Conservation (phyloP, 164 flowering plant genomes). For the Nelumbo lutea region DNA sequence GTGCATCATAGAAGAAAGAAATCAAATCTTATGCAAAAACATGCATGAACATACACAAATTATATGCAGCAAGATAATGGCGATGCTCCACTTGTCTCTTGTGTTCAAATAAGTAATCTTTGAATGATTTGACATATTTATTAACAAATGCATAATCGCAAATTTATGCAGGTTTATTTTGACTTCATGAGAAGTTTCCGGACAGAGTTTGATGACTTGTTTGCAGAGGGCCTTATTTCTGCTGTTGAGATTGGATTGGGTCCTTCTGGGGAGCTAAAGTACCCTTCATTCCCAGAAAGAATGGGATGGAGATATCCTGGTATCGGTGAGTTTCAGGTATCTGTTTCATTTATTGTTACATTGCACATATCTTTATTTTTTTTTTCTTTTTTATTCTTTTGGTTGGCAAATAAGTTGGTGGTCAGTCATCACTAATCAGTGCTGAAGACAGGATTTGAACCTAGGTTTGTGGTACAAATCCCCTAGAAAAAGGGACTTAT, state of each 20-base stretch:
- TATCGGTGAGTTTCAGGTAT: conserved; percentile 97
- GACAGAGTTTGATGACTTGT: conserved; percentile 80
- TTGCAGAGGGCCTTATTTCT: conserved; percentile 59
- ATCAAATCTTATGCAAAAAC: too few relatives aligned
- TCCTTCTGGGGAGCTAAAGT: conserved; percentile 74
- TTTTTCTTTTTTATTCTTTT: too few relatives aligned
- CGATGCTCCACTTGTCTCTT: too few relatives aligned
- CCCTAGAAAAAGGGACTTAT: too few relatives aligned
- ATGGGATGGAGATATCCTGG: conserved; percentile 94
- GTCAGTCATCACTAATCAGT: too few relatives aligned
- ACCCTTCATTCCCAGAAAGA: conserved; percentile 71
- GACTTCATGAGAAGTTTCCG: conserved; percentile 93
- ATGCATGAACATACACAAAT: too few relatives aligned
- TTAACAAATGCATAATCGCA: not conserved
- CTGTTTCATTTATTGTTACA: conserved; percentile 2
- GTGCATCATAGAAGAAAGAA: too few relatives aligned
- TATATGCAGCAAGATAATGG: too few relatives aligned
- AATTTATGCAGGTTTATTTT: conserved; percentile 62
- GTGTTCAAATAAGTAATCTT: not conserved
- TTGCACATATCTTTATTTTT: too few relatives aligned
- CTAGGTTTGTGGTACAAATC: too few relatives aligned
- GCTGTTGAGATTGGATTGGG: conserved; percentile 87
- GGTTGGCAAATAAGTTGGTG: too few relatives aligned
- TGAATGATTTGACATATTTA: not conserved
- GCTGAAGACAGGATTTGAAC: too few relatives aligned